Evolutionary conservation across 768 basidiomycete species (phyloP), one percentile per base, ranked within the genome.

Genomic region (Galerina marginata): DNA sequence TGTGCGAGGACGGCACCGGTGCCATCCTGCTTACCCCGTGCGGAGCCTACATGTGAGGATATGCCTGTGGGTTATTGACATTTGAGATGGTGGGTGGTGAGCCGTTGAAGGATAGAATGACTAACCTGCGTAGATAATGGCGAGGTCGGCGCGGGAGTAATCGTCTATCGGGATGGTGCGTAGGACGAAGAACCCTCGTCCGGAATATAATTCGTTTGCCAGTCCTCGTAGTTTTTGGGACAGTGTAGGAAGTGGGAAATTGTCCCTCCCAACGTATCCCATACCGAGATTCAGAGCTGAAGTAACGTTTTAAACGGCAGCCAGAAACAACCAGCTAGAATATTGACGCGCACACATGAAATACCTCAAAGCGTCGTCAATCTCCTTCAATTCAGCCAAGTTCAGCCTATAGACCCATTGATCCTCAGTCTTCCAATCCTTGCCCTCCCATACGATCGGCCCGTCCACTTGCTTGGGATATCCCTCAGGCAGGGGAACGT

Each of bases 181-280:
- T 25, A 83, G 54, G 47, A 83, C 81, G 65, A 81, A 82, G 71
- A 83, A 83, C 0, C 81, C 81, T 48, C 81, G 74, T 6, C 81
- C 81, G 20, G 70, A 71, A 60, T 81, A 79, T 10, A 83, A 71
- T 51, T 80, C 79, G 20, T 75, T 56, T 0, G 79, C 75, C n/a
- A 83, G 67, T 11, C 67, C 72, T 46, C 71, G 56, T 11, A 83
- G 72, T 26, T 66, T 71, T 2, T 70, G 37, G 33, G 77, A 69
- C 14, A 83, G 66, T 0, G 75, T 76, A 2, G 79, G 79, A 12
- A 83, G 76, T 1, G 80, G 81, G 64, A 82, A 83, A 0, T 74
- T 81, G 4, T 77, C 73, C 37, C 65, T 73, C 15, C 62, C 64
- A 29, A 81, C 69, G 54, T 74, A 75, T 9, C 80, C 79, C 56